Conservation (phyloP, 352 stramenopile genomes). For the Pythium diclinum region DNA sequence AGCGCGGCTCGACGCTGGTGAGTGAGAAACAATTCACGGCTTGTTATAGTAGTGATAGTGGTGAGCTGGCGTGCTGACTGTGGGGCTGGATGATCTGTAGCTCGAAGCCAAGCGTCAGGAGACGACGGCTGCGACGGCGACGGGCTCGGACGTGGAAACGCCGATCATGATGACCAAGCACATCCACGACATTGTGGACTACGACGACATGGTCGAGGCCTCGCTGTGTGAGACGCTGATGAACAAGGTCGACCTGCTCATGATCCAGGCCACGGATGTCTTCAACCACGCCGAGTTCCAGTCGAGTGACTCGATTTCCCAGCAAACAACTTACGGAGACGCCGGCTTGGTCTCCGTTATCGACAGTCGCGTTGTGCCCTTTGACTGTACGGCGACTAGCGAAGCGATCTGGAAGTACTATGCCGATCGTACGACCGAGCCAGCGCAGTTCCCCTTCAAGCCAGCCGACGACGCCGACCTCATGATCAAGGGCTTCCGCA, state of each 20-base stretch:
- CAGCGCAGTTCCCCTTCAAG: neutral
- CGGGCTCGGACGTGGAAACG: neutral
- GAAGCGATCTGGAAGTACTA: constrained; percentile 13
- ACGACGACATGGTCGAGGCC: constrained; percentile 9
- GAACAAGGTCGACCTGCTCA: constrained; percentile 1
- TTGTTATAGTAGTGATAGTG: neutral
- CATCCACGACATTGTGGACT: constrained; percentile 11
- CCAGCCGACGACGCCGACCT: neutral
- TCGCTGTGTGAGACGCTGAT: constrained; percentile 6
- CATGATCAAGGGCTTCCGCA: constrained; percentile 19
- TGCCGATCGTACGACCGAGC: constrained; percentile 1
- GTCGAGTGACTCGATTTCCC: neutral
- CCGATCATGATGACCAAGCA: neutral
- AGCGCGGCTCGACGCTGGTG: constrained; percentile 9
- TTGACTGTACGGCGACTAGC: constrained; percentile 1
- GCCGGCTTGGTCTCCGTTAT: neutral
- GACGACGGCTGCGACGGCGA: neutral
- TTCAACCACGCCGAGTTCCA: neutral
- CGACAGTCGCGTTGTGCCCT: constrained; percentile 10
- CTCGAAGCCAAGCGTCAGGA: neutral
- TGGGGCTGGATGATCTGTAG: neutral
- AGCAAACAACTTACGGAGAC: neutral
- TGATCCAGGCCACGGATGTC: neutral
- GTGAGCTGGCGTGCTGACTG: neutral
- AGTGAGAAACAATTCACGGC: neutral